phyloP scores from a whole-genome alignment of 352 stramenopile genomes.

The Phytophthora cryptogea region DNA sequence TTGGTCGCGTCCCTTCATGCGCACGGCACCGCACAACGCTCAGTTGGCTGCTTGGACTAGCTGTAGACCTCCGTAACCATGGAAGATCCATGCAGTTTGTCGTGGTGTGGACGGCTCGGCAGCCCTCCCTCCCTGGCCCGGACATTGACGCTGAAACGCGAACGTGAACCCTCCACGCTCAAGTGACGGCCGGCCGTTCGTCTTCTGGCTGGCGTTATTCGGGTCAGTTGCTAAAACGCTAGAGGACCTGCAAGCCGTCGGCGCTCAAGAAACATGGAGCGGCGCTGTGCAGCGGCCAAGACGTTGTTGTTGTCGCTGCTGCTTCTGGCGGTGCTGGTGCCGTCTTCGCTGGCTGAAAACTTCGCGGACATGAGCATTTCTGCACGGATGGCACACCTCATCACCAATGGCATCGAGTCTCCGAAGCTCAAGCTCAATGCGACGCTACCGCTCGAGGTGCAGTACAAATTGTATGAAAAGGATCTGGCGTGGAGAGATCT shows the following conservation, averaged over 20 bases:
- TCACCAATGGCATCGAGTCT: slow-evolving; percentile 34
- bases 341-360: slow-evolving; percentile 8
- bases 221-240: slow-evolving; percentile 31
- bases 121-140: slow-evolving; percentile 1
- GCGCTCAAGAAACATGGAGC: slow-evolving; percentile 15
- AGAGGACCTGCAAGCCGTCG: slow-evolving; percentile 1
- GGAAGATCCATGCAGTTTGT: slow-evolving; percentile 2
- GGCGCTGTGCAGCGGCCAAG: not conserved
- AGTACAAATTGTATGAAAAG: slow-evolving; percentile 27
- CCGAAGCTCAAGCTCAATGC: slow-evolving; percentile 31
- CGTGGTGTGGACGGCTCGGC: not conserved
- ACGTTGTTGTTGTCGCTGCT: slow-evolving; percentile 2
- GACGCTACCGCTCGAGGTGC: slow-evolving; percentile 37
- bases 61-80: not conserved
- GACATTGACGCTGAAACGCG: slow-evolving; percentile 29
- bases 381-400: slow-evolving; percentile 32
- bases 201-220: slow-evolving; percentile 12
- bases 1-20: not conserved
- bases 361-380: slow-evolving; percentile 31
- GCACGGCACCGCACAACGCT: not conserved
- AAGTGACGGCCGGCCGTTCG: slow-evolving; percentile 18
- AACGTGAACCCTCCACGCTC: slow-evolving; percentile 6
- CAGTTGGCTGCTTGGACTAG: not conserved
- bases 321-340: slow-evolving; percentile 7
- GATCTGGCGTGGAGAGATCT: slow-evolving; percentile 41